Conservation (phyloP, 331 rosid genomes). For the Spiraea crenata region DNA sequence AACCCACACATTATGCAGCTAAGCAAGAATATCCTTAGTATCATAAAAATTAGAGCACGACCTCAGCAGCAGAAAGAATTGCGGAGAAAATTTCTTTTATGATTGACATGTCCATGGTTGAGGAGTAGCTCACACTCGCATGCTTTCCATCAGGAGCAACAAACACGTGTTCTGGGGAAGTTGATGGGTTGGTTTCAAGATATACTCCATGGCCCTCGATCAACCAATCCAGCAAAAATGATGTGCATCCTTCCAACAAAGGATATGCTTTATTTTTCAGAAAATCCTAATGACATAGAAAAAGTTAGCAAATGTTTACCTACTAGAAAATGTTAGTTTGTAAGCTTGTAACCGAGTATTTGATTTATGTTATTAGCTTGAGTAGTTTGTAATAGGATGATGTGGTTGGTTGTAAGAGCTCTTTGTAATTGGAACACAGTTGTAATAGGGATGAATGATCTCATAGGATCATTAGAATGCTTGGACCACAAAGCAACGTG, state of each 20-base stretch:
- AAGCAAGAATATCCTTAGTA: not conserved
- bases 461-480: too few relatives aligned
- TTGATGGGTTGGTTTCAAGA: slow-evolving; percentile 94
- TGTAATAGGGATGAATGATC: too few relatives aligned
- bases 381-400: too few relatives aligned
- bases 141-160: slow-evolving; percentile 72
- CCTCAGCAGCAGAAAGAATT: slow-evolving; percentile 86
- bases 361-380: too few relatives aligned
- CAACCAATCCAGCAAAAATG: slow-evolving; percentile 97
- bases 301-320: slow-evolving; percentile 24
- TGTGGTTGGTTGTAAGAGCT: too few relatives aligned
- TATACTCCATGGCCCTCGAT: slow-evolving; percentile 76
- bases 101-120: slow-evolving; percentile 97
- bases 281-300: slow-evolving; percentile 59
- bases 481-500: too few relatives aligned
- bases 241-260: slow-evolving; percentile 86
- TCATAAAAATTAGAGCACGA: slow-evolving; percentile 32
- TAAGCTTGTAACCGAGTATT: too few relatives aligned
- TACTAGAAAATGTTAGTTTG: not conserved
- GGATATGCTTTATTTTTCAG: slow-evolving; percentile 88
- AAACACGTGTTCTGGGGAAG: slow-evolving; percentile 98
- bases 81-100: slow-evolving; percentile 80
- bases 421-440: too few relatives aligned
- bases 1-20: not conserved
- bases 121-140: slow-evolving; percentile 96